Evolutionary conservation across 2,329 filamentous ascomycete genomes (phyloP).

Genomic region (Triangularia setosa): DNA sequence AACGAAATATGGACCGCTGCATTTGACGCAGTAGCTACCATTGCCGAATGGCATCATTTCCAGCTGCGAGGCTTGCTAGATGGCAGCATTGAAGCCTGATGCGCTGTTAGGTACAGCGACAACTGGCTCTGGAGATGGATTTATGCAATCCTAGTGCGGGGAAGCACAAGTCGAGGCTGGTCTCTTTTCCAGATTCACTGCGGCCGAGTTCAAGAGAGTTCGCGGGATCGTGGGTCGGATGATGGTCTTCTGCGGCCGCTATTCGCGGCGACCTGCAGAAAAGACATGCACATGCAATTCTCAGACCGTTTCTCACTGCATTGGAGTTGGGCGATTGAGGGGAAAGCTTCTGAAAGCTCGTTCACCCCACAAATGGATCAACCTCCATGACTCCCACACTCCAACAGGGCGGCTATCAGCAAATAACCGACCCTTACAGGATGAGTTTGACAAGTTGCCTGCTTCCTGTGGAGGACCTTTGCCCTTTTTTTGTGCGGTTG

Average conservation of each 20-base stretch:
- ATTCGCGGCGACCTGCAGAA: conserved; percentile 11
- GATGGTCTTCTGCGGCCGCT: background rate
- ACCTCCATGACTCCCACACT: background rate
- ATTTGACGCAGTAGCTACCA: background rate
- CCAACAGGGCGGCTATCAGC: conserved; percentile 14
- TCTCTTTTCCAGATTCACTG: conserved; percentile 8
- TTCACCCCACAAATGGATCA: background rate
- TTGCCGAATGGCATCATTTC: conserved; percentile 17
- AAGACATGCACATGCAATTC: conserved; percentile 13
- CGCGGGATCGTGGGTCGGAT: background rate
- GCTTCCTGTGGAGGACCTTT: background rate
- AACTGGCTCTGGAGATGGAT: conserved; percentile 7
- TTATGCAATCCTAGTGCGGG: background rate
- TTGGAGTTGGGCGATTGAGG: background rate
- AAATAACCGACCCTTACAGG: background rate
- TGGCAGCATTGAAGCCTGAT: conserved; percentile 11
- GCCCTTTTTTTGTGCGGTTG: background rate
- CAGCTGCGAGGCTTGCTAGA: conserved; percentile 16
- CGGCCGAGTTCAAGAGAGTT: background rate
- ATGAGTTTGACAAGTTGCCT: background rate
- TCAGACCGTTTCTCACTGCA: background rate
- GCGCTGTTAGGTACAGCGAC: background rate
- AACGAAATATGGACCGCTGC: background rate
- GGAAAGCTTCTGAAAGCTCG: conserved; percentile 1
- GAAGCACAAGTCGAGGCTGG: conserved; percentile 9